Base-by-base conservation (phyloP, 1,284 basidiomycete species). In the Inonotus hispidus region DNA sequence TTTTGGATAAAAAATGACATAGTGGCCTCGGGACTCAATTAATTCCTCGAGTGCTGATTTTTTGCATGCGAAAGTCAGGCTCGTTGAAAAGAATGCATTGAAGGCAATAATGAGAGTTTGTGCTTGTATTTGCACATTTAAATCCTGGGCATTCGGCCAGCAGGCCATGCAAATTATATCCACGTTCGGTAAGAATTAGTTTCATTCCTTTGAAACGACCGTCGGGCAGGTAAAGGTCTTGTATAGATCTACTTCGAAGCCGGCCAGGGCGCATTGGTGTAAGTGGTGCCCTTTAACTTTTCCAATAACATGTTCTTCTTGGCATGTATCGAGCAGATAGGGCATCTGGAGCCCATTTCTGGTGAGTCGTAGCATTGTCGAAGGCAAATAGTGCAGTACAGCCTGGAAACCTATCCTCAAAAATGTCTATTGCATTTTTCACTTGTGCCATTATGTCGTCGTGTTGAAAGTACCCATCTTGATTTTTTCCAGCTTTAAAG, bases 131-230 rank as follows among this genome's bases (percentile, higher is more conserved):
- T 14, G 38, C 8, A 38, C 70, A 71, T 29, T 71, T 70, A 63
- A 71, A 71, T 0, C 39, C 53, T n/a, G 52, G 58, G 60, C 68
- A 70, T 56, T 71, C 45, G 3, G 63, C 59, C 11, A 53, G 37
- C 1, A 61, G 59, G 8, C 63, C n/a, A 16, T n/a, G 23, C 3
- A 32, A 32, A 32, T 32, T 21, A 8, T 39, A 16, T 58, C 71
- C 68, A 10, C 66, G 53, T 55, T 71, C 68, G 11, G 59, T 8
- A 3, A 73, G 62, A 47, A 73, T 66, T 5, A 35, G 10, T 7
- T 49, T 65, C 66, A 73, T 73, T 0, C 72, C 71, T 56, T 74
- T 74, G 66, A 74, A 73, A 4, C 54, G 10, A 1, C 70, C 67
- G 25, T 61, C 54, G 0, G 68, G 62, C 55, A 61, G 69, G 49